Conservation (phyloP, 106 monocot species). For the Acorus gramineus region DNA sequence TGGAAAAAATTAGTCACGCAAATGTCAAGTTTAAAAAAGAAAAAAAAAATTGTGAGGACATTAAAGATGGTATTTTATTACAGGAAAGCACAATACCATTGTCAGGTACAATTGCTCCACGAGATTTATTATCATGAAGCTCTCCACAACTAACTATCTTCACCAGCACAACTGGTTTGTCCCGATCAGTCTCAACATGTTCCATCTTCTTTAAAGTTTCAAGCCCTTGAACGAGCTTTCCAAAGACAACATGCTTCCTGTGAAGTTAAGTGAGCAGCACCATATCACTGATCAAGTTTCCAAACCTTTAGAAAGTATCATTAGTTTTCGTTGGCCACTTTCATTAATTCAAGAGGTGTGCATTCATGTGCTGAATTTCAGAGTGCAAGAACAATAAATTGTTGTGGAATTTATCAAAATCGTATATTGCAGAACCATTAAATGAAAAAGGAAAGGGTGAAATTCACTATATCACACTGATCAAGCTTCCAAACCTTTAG, state of each 20-base stretch:
- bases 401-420: background rate
- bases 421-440: background rate
- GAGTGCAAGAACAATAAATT: background rate
- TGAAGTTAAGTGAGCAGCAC: background rate
- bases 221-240: conserved; percentile 71
- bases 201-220: conserved; percentile 74
- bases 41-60: too few species aligned
- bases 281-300: background rate
- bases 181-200: conserved; percentile 58
- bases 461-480: background rate
- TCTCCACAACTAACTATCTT: conserved; percentile 88
- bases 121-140: conserved; percentile 20
- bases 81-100: conserved; percentile 23
- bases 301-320: too few species aligned
- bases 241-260: conserved; percentile 99
- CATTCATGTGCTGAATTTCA: too few species aligned
- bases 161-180: conserved; percentile 57
- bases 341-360: too few species aligned
- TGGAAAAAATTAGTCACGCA: too few species aligned
- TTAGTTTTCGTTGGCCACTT: too few species aligned
- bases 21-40: too few species aligned
- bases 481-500: too few species aligned
- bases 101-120: conserved; percentile 1
- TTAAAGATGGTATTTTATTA: background rate
- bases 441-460: conserved; percentile 1